Percentiles rank a stretch among this genome's conserved stretches.
Conservation (phyloP, 2,329 filamentous ascomycete genomes). For the Scedosporium apiospermum region DNA sequence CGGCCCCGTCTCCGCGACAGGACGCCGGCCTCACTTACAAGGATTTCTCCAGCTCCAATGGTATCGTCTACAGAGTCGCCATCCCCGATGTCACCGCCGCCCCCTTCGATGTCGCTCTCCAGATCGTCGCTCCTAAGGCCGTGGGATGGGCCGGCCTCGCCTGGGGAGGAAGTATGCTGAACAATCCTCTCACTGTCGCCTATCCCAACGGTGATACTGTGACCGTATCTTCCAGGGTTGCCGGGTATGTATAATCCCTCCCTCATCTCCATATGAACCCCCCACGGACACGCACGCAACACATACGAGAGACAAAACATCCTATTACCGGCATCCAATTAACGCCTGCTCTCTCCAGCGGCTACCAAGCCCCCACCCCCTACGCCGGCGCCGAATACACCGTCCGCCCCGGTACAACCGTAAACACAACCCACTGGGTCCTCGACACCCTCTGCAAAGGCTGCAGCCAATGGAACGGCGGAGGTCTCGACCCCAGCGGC, state of each 20-base stretch:
- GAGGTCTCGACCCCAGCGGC: constrained; percentile 23
- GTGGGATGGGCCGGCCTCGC: constrained; percentile 34
- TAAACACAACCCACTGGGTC: constrained; percentile 24
- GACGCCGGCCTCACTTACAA: constrained; percentile 1
- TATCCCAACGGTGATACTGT: constrained; percentile 30
- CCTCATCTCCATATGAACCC: constrained; percentile 1
- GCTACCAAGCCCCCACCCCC: constrained; percentile 21
- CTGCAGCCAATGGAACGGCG: constrained; percentile 31
- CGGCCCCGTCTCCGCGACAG: not conserved
- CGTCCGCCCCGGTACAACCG: constrained; percentile 22
- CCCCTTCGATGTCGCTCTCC: constrained; percentile 30
- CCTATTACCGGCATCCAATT: not conserved
- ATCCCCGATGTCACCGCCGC: constrained; percentile 22
- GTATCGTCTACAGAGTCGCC: constrained; percentile 22
- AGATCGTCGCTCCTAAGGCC: constrained; percentile 28
- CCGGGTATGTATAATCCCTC: constrained; percentile 17
- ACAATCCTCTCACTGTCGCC: constrained; percentile 29
- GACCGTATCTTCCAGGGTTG: constrained; percentile 25
- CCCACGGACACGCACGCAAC: not conserved
- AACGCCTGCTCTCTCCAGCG: constrained; percentile 13
- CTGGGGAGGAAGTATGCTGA: constrained; percentile 34
- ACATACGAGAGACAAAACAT: too few species aligned
- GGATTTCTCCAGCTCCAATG: constrained; percentile 16
- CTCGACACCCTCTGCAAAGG: constrained; percentile 26
- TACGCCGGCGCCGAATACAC: constrained; percentile 22